These are phyloP conservation scores for Dactylorhiza incarnata DNA, from an alignment of 106 monocot species.

Conservation along the genomic window DNA sequence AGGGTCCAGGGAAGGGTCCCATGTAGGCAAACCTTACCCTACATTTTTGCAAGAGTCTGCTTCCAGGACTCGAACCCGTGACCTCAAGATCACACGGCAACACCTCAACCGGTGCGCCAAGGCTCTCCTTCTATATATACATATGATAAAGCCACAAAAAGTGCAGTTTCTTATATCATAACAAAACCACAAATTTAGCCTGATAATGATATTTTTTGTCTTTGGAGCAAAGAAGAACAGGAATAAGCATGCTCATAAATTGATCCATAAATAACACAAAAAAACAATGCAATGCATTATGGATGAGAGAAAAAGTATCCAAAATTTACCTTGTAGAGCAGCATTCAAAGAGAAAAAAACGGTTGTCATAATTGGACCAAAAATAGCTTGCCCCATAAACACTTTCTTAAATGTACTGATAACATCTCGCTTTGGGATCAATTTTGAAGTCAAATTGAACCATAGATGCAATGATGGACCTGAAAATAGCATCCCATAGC, in stretches of 20 bases:
- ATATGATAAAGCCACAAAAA: no score
- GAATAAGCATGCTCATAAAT: not conserved
- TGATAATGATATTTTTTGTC: no score
- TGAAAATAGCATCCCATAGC: constrained; percentile 70
- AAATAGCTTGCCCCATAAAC: constrained; percentile 67
- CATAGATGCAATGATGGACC: constrained; percentile 90
- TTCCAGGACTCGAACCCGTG: no score
- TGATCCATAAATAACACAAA: not conserved
- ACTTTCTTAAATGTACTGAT: constrained; percentile 87
- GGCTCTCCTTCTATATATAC: no score
- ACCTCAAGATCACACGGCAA: no score
- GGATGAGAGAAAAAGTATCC: not conserved
- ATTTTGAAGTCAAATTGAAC: constrained; percentile 85
- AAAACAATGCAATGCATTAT: not conserved
- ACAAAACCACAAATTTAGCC: no score
- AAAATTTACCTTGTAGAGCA: constrained; percentile 59
- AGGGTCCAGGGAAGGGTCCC: no score
- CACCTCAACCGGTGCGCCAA: no score
- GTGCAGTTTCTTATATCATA: no score
- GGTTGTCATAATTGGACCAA: constrained; percentile 68
- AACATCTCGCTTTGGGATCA: constrained; percentile 76
- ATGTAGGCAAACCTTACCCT: no score
- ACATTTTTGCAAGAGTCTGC: no score
- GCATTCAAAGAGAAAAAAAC: constrained; percentile 95
- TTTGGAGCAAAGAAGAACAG: not conserved